Evolutionary conservation across 2,329 filamentous ascomycete genomes (phyloP).

Genomic region (Colletotrichum lupini): DNA sequence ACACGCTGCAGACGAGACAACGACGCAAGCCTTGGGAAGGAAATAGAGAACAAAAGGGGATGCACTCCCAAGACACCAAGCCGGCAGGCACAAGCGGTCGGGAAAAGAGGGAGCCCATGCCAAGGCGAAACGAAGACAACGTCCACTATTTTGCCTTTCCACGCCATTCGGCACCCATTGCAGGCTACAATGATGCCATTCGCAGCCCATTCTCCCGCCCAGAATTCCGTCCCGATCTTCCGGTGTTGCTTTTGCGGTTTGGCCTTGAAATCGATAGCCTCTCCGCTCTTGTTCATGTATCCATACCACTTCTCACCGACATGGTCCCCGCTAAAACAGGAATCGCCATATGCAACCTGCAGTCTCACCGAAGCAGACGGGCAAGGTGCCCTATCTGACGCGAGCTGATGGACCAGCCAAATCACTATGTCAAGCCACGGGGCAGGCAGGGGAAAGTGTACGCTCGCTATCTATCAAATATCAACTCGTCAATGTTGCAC

Average conservation of each 20-base stretch:
- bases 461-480: conserved; percentile 24
- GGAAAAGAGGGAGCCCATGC: conserved; percentile 35
- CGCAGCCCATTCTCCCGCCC: conserved; percentile 11
- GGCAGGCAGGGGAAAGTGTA: conserved; percentile 2
- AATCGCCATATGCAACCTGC: conserved; percentile 12
- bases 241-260: conserved; percentile 1
- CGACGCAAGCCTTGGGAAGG: conserved; percentile 1
- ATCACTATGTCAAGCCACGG: conserved; percentile 23
- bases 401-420: conserved; percentile 24
- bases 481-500: background rate
- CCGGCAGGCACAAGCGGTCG: conserved; percentile 33
- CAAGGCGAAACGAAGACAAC: conserved; percentile 22
- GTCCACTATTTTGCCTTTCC: conserved; percentile 16
- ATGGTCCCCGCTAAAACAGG: background rate
- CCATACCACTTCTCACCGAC: conserved; percentile 5
- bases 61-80: conserved; percentile 32
- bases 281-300: conserved; percentile 7
- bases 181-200: conserved; percentile 17
- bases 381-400: conserved; percentile 20
- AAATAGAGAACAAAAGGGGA: background rate
- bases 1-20: conserved; percentile 13
- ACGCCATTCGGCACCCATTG: background rate
- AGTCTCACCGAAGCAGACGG: conserved; percentile 27
- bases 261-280: conserved; percentile 5
- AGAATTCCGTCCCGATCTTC: conserved; percentile 17